Conservation (phyloP, 208 protist genomes). For the Trypanosoma theileri region DNA sequence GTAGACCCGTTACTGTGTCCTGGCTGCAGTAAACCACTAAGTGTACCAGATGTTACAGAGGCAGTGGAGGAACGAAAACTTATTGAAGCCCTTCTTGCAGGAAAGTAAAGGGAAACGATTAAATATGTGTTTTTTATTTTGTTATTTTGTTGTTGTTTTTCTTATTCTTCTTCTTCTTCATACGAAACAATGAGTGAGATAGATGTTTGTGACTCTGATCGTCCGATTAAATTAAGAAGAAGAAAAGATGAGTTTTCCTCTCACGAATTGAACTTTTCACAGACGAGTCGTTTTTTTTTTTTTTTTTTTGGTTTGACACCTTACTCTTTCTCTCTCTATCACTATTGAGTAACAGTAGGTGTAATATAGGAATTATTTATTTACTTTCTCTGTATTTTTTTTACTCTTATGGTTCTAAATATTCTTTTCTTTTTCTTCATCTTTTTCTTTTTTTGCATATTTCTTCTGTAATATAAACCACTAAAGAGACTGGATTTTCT, state of each 20-base stretch:
- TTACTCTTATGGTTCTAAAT: neutral
- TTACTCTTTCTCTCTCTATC: no score
- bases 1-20: slow-evolving; percentile 56
- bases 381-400: neutral
- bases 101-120: no score
- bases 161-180: neutral
- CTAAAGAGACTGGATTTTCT: no score
- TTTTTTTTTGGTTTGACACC: neutral
- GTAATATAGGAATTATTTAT: no score
- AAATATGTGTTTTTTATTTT: no score
- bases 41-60: slow-evolving; percentile 63
- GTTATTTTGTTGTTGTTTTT: neutral
- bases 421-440: slow-evolving; percentile 1
- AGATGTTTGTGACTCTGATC: no score
- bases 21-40: slow-evolving; percentile 61
- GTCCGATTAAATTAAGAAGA: no score
- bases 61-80: slow-evolving; percentile 52
- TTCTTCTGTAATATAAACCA: neutral
- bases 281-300: neutral
- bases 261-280: neutral
- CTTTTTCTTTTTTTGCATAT: slow-evolving; percentile 19
- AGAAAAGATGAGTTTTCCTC: no score
- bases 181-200: neutral
- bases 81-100: slow-evolving; percentile 34
- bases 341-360: no score